Base-by-base conservation (phyloP, 805 yeast species). In the Torulaspora indica region DNA sequence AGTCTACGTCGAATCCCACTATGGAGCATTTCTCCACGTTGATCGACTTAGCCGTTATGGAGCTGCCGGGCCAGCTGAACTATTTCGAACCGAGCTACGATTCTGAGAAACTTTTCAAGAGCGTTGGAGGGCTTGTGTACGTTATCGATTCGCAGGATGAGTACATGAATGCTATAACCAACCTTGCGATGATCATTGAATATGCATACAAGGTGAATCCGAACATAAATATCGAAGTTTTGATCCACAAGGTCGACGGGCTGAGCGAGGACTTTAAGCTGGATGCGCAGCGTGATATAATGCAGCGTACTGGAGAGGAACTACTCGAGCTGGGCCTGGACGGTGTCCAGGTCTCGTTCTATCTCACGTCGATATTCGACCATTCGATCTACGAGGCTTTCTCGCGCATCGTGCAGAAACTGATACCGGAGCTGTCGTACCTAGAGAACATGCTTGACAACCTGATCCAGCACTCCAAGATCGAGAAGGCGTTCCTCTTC, bases 61-160 rank as follows among this genome's bases (percentile, higher is more conserved):
- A 91, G 63, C 71, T 91, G 13, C 98, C 98, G 0, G 98, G 97
- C 2, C 97, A 91, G 64, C 66, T 90, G 49, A 88, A 89, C 62
- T 78, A 87, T 56, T 86, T 88, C 61, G 96, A 89, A 55, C 93
- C 95, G 2, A 76, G 81, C 27, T 82, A 82, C 54, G 96, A 88
- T 56, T 79, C 85, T 18, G 89, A 82, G 49, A 72, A 81, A 48
- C 66, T 90, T 22, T 90, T 91, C 58, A 73, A 82, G 34, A 79
- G 83, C 35, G 88, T 89, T 10, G 96, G 96, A 14, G 93, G 96
- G 0, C 72, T 93, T 23, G 93, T 93, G 2, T 93, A 93, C 60
- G 96, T 93, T 32, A 89, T 93, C 49, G 98, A 93, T 66, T 78
- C 90, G 8, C 97, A 89, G 63, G 98, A 91, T 68, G 98, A 93